phyloP scores from a whole-genome alignment of 352 stramenopile genomes.

The Globisporangium barbulae region DNA sequence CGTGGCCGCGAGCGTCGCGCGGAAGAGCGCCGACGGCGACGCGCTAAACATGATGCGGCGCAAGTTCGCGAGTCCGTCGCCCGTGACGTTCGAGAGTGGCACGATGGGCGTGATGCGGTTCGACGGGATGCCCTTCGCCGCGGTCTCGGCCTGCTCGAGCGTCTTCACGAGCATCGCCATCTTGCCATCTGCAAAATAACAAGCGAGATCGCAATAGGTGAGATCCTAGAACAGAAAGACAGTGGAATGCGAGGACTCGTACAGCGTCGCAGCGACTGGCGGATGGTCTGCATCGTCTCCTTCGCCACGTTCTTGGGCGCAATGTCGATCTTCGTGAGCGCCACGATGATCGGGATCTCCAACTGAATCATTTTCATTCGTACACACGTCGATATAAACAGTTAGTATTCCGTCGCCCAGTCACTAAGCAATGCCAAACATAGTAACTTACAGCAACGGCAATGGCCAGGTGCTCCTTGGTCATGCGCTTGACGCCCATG shows the following conservation, averaged over 20 bases:
- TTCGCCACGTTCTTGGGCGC: slow-evolving; percentile 91
- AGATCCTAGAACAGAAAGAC: slow-evolving; percentile 1
- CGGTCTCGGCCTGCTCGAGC: slow-evolving; percentile 76
- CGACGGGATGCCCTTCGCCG: slow-evolving; percentile 86
- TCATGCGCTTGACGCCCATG: slow-evolving; percentile 95
- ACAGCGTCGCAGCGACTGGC: slow-evolving; percentile 84
- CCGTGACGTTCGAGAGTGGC: slow-evolving; percentile 97
- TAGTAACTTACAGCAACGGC: slow-evolving; percentile 65
- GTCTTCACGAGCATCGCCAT: slow-evolving; percentile 94
- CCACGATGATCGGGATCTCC: slow-evolving; percentile 92
- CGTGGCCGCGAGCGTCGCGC: slow-evolving; percentile 56
- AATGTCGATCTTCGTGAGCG: slow-evolving; percentile 94
- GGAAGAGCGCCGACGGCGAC: slow-evolving; percentile 70
- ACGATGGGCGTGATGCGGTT: slow-evolving; percentile 96
- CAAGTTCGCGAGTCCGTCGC: slow-evolving; percentile 87
- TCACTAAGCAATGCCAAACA: neutral
- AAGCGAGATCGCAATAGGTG: neutral
- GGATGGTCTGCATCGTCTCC: slow-evolving; percentile 88
- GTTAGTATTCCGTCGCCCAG: neutral
- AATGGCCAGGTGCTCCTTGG: slow-evolving; percentile 92
- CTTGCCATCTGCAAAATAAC: slow-evolving; percentile 64
- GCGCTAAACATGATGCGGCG: slow-evolving; percentile 67
- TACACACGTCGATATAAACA: neutral
- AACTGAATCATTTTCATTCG: slow-evolving; percentile 35
- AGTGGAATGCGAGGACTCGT: slow-evolving; percentile 12